phyloP scores from a whole-genome alignment of 164 flowering plant genomes.

The Annona squamosa region DNA sequence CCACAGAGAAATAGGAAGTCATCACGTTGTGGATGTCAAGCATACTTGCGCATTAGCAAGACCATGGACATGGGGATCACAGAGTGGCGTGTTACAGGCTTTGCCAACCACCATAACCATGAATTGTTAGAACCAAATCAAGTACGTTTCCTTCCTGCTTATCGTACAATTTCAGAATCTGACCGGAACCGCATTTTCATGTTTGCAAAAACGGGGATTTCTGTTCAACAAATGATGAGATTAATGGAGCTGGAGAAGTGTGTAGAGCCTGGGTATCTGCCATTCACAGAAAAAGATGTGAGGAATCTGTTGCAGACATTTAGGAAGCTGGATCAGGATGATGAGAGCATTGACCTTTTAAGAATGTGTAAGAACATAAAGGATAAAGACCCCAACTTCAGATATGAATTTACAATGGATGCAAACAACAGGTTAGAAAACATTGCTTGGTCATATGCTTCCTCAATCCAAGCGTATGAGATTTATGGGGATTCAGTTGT shows the following conservation, averaged over 20 bases:
- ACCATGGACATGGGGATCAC: constrained; percentile 50
- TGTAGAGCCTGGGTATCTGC: constrained; percentile 90
- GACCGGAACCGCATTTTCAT: constrained; percentile 74
- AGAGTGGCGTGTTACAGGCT: constrained; percentile 93
- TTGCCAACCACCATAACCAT: constrained; percentile 85
- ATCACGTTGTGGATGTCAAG: constrained; percentile 91
- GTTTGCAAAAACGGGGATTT: constrained; percentile 91
- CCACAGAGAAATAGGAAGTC: constrained; percentile 87
- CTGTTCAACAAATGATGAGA: constrained; percentile 96
- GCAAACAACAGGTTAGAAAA: constrained; percentile 59
- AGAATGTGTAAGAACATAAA: constrained; percentile 80
- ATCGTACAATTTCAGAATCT: constrained; percentile 76
- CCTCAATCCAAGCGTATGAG: constrained; percentile 71
- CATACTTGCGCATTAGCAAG: constrained; percentile 83
- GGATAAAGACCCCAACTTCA: constrained; percentile 73
- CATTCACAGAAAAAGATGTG: constrained; percentile 91
- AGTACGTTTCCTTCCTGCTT: constrained; percentile 92
- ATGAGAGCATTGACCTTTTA: constrained; percentile 68
- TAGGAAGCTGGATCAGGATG: constrained; percentile 66
- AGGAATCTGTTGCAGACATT: constrained; percentile 79
- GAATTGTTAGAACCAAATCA: constrained; percentile 80
- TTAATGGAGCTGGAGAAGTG: constrained; percentile 91
- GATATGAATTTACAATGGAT: constrained; percentile 64
- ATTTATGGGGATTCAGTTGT: constrained; percentile 89
- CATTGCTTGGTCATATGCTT: constrained; percentile 91